These are phyloP conservation scores for Aspergillus sp. DNA, from an alignment of 2,329 filamentous ascomycete genomes.

Conservation along the genomic window DNA sequence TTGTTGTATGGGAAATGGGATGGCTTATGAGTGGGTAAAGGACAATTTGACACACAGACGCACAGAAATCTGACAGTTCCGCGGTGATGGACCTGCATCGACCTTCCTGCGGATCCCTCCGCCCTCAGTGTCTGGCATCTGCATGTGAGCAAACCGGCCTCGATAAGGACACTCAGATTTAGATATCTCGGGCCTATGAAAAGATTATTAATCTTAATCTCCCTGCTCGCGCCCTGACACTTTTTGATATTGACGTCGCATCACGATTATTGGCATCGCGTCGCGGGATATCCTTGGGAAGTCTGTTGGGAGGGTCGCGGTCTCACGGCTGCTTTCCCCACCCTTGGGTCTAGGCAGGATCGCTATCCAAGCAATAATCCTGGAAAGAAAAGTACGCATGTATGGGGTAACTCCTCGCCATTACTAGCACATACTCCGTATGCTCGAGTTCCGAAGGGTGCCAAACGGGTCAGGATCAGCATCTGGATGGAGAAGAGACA, in stretches of 20 bases:
- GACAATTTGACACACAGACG: not conserved
- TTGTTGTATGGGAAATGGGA: not conserved
- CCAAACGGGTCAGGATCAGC: slow-evolving; percentile 3
- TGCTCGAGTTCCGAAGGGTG: not conserved
- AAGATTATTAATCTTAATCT: not conserved
- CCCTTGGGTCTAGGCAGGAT: not conserved
- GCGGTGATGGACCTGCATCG: not conserved
- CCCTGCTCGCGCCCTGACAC: not conserved
- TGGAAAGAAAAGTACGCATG: not conserved
- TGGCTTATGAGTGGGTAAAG: not conserved
- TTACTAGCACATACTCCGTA: no score
- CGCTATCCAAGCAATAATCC: not conserved
- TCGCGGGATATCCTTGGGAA: not conserved
- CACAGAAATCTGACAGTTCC: slow-evolving; percentile 3
- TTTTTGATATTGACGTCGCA: slow-evolving; percentile 1
- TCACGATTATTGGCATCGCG: not conserved
- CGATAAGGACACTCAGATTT: not conserved
- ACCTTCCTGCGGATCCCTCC: slow-evolving; percentile 13
- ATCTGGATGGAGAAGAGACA: not conserved
- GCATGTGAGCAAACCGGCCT: slow-evolving; percentile 10
- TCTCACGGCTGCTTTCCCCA: not conserved
- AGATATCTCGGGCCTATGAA: slow-evolving; percentile 1
- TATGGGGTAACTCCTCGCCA: not conserved
- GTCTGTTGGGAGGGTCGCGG: not conserved
- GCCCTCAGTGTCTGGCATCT: not conserved